phyloP scores from a whole-genome alignment of 345 rosid species.

The Acer negundo region DNA sequence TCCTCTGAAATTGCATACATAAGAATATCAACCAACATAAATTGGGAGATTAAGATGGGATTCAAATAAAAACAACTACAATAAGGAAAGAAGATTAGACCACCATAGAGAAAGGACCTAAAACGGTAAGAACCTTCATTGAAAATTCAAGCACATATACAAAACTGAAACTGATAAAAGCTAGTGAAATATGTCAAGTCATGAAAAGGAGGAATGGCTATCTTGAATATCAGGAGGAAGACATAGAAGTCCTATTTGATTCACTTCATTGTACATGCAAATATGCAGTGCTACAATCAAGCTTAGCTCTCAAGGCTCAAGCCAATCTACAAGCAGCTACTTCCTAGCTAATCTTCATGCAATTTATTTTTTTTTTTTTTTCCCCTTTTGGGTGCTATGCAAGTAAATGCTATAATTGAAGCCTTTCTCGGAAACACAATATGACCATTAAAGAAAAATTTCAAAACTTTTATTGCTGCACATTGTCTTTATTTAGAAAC shows the following conservation, averaged over 20 bases:
- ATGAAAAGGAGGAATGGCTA: background rate
- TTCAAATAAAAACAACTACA: background rate
- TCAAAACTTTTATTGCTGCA: background rate
- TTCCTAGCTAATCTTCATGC: background rate
- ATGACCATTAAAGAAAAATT: background rate
- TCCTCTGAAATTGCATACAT: conserved; percentile 46
- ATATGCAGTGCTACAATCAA: background rate
- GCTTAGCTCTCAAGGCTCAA: background rate
- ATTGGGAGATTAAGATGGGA: background rate
- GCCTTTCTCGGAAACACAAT: background rate
- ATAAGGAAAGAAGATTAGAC: background rate
- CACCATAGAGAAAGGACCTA: background rate
- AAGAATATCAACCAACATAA: conserved; percentile 24
- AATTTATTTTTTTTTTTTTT: background rate
- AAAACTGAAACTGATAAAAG: background rate
- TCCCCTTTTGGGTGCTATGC: background rate
- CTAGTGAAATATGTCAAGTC: background rate
- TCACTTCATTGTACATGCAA: background rate
- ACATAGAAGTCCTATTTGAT: background rate
- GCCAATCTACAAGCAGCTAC: background rate
- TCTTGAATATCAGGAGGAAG: background rate
- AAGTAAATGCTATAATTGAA: background rate
- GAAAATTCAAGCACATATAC: background rate
- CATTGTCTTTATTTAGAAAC: background rate
- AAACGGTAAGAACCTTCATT: background rate